Evolutionary conservation across 2,329 filamentous ascomycete genomes (phyloP).

Genomic region (Cytospora schulzeri): DNA sequence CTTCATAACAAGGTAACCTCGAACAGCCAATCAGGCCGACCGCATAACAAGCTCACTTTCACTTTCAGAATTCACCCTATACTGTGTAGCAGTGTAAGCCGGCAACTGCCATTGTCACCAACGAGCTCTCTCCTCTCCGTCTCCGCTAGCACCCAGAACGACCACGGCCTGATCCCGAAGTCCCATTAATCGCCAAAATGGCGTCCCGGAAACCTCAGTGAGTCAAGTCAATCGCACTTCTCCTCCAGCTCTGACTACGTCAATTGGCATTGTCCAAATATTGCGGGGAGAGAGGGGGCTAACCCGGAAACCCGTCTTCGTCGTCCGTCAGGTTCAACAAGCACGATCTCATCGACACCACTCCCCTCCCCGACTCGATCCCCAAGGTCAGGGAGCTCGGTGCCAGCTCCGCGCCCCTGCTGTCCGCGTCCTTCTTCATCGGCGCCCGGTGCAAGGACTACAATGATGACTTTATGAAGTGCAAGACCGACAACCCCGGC

Average conservation of each 20-base stretch:
- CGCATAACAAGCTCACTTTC: no score
- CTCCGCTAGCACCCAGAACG: conserved; percentile 9
- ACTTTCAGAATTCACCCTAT: no score
- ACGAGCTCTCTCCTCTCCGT: background rate
- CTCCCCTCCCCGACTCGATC: conserved; percentile 88
- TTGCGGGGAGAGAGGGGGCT: background rate
- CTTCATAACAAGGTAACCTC: conserved; percentile 1
- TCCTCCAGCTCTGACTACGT: background rate
- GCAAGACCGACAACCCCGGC: conserved; percentile 92
- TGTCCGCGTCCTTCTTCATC: conserved; percentile 95
- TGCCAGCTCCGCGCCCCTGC: conserved; percentile 85
- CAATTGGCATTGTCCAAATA: background rate
- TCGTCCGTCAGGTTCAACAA: conserved; percentile 77
- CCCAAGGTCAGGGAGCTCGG: conserved; percentile 93
- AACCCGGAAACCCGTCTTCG: conserved; percentile 26
- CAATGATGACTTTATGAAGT: conserved; percentile 99
- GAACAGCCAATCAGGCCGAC: background rate
- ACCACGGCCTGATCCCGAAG: conserved; percentile 30
- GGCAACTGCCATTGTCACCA: background rate
- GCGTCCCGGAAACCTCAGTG: conserved; percentile 63
- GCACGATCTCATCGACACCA: conserved; percentile 90
- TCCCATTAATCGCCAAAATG: conserved; percentile 53
- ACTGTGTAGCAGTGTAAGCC: no score
- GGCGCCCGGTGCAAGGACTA: conserved; percentile 91
- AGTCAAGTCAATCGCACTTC: conserved; percentile 31